Evolutionary conservation across 1,284 basidiomycete species (phyloP), one percentile per base, ranked within the genome.

Genomic region (Cryptococcus depauperatus): DNA sequence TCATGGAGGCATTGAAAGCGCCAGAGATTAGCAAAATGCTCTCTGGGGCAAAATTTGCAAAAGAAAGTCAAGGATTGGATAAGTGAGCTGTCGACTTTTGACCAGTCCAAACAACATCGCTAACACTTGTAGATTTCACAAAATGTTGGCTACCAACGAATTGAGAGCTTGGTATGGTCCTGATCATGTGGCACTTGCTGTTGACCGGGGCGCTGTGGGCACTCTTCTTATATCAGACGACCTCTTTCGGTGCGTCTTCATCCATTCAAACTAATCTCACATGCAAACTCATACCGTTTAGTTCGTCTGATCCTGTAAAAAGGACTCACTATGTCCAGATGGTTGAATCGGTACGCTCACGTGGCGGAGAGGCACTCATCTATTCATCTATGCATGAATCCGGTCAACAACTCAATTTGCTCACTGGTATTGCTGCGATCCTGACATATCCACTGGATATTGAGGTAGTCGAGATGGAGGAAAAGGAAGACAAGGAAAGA

Each of bases 321-420:
- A 76, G 89, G 29, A 90, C 83, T 70, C 81, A 79, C 64, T 98
- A 90, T 62, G 92, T 99, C 30, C 74, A 75, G 38, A 76, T 98
- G 45, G 90, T 95, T 1, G 93, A 98, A 67, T 81, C 81, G 33
- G 90, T 96, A 14, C 81, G 85, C 53, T 77, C 81, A 39, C 88
- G 85, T 54, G 89, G 91, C 25, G 95, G 84, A 30, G 90, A 97
- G 64, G 90, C 91, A 4, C 75, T 96, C 37, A 91, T 97, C 55
- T 98, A 98, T 70, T 95, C 90, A 6, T 93, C 88, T 59, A 96
- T 98, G 93, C 95, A 99, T 68, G 93, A 98, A 70, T 89, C 86
- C 22, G 95, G 95, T 21, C 87, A 93, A 75, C 91, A 98, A 69
- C 75, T 99, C 23, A 97, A 97, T 68, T 84, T 92, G 54, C 69